Conservation (phyloP, 805 yeast genomes). For the Candida endomychidarum region DNA sequence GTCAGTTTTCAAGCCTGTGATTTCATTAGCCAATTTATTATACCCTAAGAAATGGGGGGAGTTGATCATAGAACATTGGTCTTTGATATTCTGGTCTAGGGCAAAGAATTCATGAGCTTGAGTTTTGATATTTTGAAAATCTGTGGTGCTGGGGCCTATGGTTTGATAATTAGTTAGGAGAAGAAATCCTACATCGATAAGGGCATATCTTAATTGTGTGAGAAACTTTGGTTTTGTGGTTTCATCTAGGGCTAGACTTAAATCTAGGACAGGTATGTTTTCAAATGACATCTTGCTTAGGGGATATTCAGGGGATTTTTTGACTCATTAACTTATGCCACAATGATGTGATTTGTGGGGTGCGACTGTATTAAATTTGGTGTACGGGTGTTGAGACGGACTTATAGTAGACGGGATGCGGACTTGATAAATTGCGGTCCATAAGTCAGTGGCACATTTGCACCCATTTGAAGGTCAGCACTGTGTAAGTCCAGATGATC, state of each 20-base stretch:
- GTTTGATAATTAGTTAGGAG: constrained; percentile 40
- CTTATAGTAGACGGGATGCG: no score
- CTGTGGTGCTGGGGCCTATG: constrained; percentile 41
- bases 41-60: constrained; percentile 62
- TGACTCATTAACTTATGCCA: no score
- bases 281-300: constrained; percentile 41
- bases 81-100: constrained; percentile 46
- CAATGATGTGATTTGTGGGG: no score
- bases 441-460: no score
- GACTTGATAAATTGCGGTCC: no score
- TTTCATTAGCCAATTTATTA: constrained; percentile 56
- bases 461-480: no score
- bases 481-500: no score
- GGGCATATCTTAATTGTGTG: constrained; percentile 41
- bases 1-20: constrained; percentile 53
- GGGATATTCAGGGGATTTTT: no score
- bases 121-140: constrained; percentile 36
- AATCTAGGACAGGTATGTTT: constrained; percentile 47
- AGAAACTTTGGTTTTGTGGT: constrained; percentile 43
- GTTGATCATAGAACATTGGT: constrained; percentile 49
- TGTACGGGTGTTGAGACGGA: no score
- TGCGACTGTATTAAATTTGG: no score
- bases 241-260: constrained; percentile 35
- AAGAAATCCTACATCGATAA: constrained; percentile 58
- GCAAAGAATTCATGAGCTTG: constrained; percentile 46